Percentiles rank a stretch among this genome's conserved stretches.
phyloP scores from a whole-genome alignment of 495 filamentous ascomycete genomes.

The Immersiella caudata region DNA sequence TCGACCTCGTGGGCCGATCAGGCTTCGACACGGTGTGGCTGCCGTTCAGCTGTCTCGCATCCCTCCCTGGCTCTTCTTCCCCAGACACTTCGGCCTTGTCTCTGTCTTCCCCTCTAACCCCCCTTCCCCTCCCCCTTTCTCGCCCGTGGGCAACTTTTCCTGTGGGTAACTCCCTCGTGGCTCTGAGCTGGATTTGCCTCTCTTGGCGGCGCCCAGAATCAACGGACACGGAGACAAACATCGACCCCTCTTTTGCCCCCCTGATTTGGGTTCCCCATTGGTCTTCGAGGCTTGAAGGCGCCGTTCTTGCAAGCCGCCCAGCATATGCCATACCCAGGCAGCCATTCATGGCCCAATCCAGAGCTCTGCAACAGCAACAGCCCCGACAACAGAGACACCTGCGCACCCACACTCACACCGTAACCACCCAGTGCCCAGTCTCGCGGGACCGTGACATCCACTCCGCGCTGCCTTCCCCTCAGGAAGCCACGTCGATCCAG shows the following conservation, averaged over 20 bases:
- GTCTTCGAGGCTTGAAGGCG: not conserved
- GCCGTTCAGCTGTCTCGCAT: slow-evolving; percentile 31
- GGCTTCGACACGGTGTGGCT: slow-evolving; percentile 22
- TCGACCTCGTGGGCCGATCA: not conserved
- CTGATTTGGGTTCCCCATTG: not conserved
- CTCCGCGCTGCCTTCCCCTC: slow-evolving; percentile 8
- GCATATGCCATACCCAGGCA: slow-evolving; percentile 8
- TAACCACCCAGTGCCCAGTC: slow-evolving; percentile 20
- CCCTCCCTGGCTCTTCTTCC: slow-evolving; percentile 18
- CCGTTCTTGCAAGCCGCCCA: not conserved
- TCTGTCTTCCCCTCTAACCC: slow-evolving; percentile 13
- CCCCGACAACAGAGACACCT: slow-evolving; percentile 21
- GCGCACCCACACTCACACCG: slow-evolving; percentile 22
- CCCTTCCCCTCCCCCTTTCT: not conserved
- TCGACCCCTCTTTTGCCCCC: slow-evolving; percentile 8
- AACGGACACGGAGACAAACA: slow-evolving; percentile 25
- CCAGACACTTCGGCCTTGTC: slow-evolving; percentile 22
- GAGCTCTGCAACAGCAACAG: slow-evolving; percentile 19
- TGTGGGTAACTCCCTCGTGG: not conserved
- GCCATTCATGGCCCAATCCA: slow-evolving; percentile 12
- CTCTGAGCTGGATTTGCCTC: slow-evolving; percentile 8
- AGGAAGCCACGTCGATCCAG: slow-evolving; percentile 29
- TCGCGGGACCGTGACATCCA: slow-evolving; percentile 19
- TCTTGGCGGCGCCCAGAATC: slow-evolving; percentile 6
- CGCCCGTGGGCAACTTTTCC: not conserved